A percentile compares a stretch with the other conserved stretches of the same genome.
Evolutionary conservation across 2,329 filamentous ascomycete genomes (phyloP).

Genomic region (Zymoseptoria pseudotritici): DNA sequence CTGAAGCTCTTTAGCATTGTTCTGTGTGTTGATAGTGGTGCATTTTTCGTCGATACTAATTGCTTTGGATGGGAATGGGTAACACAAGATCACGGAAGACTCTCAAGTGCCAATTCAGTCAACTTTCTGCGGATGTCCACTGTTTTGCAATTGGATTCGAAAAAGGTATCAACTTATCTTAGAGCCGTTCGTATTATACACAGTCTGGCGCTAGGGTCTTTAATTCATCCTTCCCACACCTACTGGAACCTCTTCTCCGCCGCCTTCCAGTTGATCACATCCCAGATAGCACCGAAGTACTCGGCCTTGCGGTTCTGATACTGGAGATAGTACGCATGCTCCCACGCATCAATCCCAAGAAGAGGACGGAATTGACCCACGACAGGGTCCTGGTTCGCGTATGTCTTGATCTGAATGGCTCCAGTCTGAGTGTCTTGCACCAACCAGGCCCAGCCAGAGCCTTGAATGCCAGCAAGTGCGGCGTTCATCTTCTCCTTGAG

Average conservation of each 20-base stretch:
- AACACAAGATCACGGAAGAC: too few species aligned
- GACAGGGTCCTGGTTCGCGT: conserved; percentile 83
- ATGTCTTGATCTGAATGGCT: conserved; percentile 66
- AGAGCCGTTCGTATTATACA: background rate
- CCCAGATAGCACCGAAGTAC: conserved; percentile 91
- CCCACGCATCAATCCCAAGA: conserved; percentile 88
- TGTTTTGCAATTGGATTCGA: background rate
- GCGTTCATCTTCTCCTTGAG: conserved; percentile 59
- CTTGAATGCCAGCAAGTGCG: conserved; percentile 58
- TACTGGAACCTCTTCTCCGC: conserved; percentile 43
- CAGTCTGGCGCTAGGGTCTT: background rate
- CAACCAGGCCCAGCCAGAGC: conserved; percentile 71
- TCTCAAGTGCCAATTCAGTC: too few species aligned
- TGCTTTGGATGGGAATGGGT: too few species aligned
- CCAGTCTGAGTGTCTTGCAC: conserved; percentile 58
- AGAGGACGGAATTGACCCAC: conserved; percentile 75
- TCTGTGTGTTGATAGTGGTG: too few species aligned
- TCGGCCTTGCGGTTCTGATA: conserved; percentile 96
- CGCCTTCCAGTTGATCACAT: conserved; percentile 92
- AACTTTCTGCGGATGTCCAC: background rate
- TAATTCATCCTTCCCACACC: background rate
- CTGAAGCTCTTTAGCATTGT: too few species aligned
- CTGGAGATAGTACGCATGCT: conserved; percentile 92
- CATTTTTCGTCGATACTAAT: too few species aligned
- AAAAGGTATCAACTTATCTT: background rate